Conservation (phyloP, 2,329 filamentous ascomycete genomes). For the Fusarium papillatum region DNA sequence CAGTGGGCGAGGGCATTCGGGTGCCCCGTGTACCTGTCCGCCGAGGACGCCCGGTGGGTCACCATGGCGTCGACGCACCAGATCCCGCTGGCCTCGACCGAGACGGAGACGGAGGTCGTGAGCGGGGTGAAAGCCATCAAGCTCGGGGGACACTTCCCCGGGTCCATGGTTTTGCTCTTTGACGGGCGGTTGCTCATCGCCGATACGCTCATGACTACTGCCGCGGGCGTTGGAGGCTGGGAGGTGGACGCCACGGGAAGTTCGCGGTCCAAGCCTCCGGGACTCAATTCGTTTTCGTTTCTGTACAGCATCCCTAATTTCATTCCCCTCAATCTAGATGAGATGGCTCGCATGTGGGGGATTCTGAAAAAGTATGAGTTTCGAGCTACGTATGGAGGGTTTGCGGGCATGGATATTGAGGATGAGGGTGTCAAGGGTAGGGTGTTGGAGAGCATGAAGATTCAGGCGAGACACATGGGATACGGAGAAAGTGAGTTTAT, state of each 20-base stretch:
- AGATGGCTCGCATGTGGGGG: slow-evolving; percentile 79
- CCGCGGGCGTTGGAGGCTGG: slow-evolving; percentile 65
- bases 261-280: slow-evolving; percentile 53
- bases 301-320: slow-evolving; percentile 84
- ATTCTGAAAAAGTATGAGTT: slow-evolving; percentile 74
- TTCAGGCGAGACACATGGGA: slow-evolving; percentile 71
- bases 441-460: slow-evolving; percentile 83
- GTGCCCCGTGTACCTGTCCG: slow-evolving; percentile 78
- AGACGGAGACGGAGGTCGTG: slow-evolving; percentile 57
- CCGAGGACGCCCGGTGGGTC: slow-evolving; percentile 77
- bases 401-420: slow-evolving; percentile 73
- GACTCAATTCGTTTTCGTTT: slow-evolving; percentile 73
- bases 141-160: slow-evolving; percentile 85
- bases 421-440: slow-evolving; percentile 70
- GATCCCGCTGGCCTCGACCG: slow-evolving; percentile 60
- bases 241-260: slow-evolving; percentile 54
- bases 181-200: slow-evolving; percentile 76
- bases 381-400: slow-evolving; percentile 75
- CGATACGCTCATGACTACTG: slow-evolving; percentile 82
- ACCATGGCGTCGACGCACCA: slow-evolving; percentile 59
- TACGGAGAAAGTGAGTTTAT: slow-evolving; percentile 57
- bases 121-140: slow-evolving; percentile 73
- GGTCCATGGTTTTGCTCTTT: slow-evolving; percentile 77
- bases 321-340: slow-evolving; percentile 77
- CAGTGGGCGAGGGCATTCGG: slow-evolving; percentile 79